phyloP scores from a whole-genome alignment of 1,284 basidiomycete genomes.

The Trichosporon sp. region DNA sequence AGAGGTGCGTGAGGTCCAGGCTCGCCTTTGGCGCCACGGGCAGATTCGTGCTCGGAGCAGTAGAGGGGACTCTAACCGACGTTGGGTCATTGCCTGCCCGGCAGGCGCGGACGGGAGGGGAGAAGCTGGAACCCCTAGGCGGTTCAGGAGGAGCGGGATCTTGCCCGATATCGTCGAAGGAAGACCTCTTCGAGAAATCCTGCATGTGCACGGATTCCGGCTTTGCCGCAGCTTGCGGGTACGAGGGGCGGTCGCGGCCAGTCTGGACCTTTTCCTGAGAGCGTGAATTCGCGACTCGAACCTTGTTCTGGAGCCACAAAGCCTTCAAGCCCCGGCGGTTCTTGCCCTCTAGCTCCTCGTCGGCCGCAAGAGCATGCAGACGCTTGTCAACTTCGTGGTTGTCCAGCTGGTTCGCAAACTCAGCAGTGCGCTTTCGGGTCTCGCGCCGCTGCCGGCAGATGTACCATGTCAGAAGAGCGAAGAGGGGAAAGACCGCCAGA shows the following conservation, averaged over 20 bases:
- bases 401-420: neutral
- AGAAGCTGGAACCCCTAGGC: too few species aligned
- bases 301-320: slow-evolving; percentile 6
- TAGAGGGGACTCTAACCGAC: neutral
- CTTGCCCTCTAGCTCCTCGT: neutral
- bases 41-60: neutral
- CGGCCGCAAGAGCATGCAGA: neutral
- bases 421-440: slow-evolving; percentile 6
- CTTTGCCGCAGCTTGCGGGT: neutral
- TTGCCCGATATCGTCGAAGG: neutral
- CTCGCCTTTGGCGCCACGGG: neutral
- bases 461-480: neutral
- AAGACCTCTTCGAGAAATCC: neutral
- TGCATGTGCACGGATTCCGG: neutral
- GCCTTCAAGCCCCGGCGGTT: neutral
- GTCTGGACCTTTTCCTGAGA: neutral
- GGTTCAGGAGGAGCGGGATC: neutral
- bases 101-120: too few species aligned
- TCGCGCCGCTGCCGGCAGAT: neutral
- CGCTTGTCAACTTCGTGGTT: neutral
- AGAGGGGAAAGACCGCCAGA: neutral
- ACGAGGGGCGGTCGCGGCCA: too few species aligned
- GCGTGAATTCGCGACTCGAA: neutral
- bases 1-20: neutral
- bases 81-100: neutral